These are phyloP conservation scores for Phytophthora palmivora DNA, from an alignment of 352 stramenopile genomes.

Conservation along the genomic window DNA sequence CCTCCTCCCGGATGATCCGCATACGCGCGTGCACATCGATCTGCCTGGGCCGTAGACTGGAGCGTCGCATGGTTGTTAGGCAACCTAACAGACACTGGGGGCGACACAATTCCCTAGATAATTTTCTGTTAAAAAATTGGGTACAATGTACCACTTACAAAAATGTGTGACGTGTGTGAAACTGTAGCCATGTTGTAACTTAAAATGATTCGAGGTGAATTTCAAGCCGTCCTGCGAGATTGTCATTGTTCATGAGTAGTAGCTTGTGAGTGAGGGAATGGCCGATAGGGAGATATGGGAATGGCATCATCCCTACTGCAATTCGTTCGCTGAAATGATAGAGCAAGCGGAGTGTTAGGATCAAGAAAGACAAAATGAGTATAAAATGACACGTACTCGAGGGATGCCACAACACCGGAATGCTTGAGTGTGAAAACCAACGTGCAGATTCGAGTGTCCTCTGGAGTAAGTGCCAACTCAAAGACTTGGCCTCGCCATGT, in stretches of 20 bases:
- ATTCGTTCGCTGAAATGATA: conserved; percentile 27
- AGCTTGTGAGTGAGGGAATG: conserved; percentile 31
- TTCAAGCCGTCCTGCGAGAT: conserved; percentile 30
- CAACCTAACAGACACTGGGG: conserved; percentile 17
- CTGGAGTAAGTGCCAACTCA: conserved; percentile 27
- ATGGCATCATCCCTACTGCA: conserved; percentile 35
- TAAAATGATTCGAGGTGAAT: conserved; percentile 31
- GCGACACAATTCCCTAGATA: conserved; percentile 13
- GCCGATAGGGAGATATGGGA: conserved; percentile 26
- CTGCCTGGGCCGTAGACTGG: conserved; percentile 86
- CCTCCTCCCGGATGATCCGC: conserved; percentile 82
- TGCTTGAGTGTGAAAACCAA: conserved; percentile 40
- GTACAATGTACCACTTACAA: conserved; percentile 12
- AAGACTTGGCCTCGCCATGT: conserved; percentile 37
- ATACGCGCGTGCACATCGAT: conserved; percentile 91
- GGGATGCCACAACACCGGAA: conserved; percentile 21
- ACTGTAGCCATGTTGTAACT: conserved; percentile 24
- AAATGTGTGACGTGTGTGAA: conserved; percentile 21
- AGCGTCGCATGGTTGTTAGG: conserved; percentile 62
- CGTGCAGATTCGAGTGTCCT: conserved; percentile 30
- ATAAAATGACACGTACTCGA: conserved; percentile 31
- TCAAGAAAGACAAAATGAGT: background rate
- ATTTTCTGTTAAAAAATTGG: conserved; percentile 2
- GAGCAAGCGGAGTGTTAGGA: conserved; percentile 7
- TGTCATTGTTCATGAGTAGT: conserved; percentile 36